phyloP scores from a whole-genome alignment of 2,329 filamentous ascomycete genomes.

The Diaporthe sp. region DNA sequence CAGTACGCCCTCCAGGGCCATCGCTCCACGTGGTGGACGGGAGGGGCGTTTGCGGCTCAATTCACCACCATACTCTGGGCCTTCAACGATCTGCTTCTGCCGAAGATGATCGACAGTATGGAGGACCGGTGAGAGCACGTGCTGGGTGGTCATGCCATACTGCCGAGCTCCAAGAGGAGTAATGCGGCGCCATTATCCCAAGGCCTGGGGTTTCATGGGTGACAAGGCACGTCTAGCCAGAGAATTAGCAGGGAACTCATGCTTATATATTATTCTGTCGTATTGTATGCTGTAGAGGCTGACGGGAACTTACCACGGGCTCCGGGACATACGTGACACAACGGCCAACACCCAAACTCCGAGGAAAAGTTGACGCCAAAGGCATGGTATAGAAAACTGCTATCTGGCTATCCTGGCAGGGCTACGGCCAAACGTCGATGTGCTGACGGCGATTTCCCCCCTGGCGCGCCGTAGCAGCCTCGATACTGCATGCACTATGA shows the following conservation, averaged over 20 bases:
- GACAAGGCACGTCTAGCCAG: neutral
- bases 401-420: slow-evolving; percentile 7
- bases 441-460: neutral
- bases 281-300: neutral
- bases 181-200: neutral
- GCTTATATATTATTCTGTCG: neutral
- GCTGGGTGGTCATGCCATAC: neutral
- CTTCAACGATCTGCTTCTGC: slow-evolving; percentile 49
- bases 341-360: neutral
- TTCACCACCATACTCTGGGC: slow-evolving; percentile 53
- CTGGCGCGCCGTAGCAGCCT: neutral
- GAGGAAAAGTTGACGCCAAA: neutral
- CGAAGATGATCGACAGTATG: slow-evolving; percentile 42
- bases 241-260: neutral
- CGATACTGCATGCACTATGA: slow-evolving; percentile 17
- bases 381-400: slow-evolving; percentile 2
- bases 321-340: neutral
- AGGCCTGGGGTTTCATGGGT: neutral
- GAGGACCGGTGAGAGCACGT: neutral
- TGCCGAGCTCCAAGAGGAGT: neutral
- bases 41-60: slow-evolving; percentile 53
- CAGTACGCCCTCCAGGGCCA: slow-evolving; percentile 59
- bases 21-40: slow-evolving; percentile 61
- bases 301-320: neutral
- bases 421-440: neutral